Conservation (phyloP, 805 yeast species). For the Henningerozyma blattae region DNA sequence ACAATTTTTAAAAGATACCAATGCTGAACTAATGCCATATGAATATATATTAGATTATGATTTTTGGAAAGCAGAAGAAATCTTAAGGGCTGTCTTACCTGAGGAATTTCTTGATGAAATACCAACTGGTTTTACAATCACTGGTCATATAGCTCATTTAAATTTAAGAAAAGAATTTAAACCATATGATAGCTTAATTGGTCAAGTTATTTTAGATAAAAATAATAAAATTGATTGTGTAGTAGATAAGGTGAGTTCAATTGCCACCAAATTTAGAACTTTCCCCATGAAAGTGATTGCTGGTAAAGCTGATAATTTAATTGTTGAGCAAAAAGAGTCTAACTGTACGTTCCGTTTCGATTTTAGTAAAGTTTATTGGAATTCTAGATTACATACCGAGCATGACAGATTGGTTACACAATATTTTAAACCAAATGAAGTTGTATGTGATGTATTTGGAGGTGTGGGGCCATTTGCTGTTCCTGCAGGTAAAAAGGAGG, state of each 20-base stretch:
- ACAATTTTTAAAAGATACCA: slow-evolving; percentile 34
- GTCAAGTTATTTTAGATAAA: slow-evolving; percentile 82
- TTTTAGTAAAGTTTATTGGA: slow-evolving; percentile 94
- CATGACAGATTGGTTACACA: slow-evolving; percentile 65
- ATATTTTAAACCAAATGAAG: slow-evolving; percentile 50
- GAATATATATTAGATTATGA: slow-evolving; percentile 50
- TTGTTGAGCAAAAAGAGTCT: slow-evolving; percentile 76
- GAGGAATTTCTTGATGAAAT: slow-evolving; percentile 49
- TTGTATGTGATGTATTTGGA: slow-evolving; percentile 91
- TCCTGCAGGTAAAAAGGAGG: slow-evolving; percentile 83
- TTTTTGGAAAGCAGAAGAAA: slow-evolving; percentile 86
- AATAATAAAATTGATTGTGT: slow-evolving; percentile 69
- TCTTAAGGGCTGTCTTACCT: slow-evolving; percentile 68
- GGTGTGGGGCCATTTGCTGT: slow-evolving; percentile 98
- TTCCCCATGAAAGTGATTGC: slow-evolving; percentile 91
- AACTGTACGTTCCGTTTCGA: slow-evolving; percentile 81
- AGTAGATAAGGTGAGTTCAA: slow-evolving; percentile 81
- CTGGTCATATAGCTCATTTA: slow-evolving; percentile 93
- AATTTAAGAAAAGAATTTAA: slow-evolving; percentile 75
- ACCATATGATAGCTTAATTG: slow-evolving; percentile 71
- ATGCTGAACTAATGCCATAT: slow-evolving; percentile 40
- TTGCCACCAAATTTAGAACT: slow-evolving; percentile 80
- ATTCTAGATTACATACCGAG: slow-evolving; percentile 86
- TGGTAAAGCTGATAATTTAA: slow-evolving; percentile 53
- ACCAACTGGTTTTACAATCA: slow-evolving; percentile 85